Percentiles rank a stretch among this genome's conserved stretches.
These are phyloP conservation scores for Triticum monococcum DNA, from an alignment of 176 grass and related monocot species.

Conservation along the genomic window DNA sequence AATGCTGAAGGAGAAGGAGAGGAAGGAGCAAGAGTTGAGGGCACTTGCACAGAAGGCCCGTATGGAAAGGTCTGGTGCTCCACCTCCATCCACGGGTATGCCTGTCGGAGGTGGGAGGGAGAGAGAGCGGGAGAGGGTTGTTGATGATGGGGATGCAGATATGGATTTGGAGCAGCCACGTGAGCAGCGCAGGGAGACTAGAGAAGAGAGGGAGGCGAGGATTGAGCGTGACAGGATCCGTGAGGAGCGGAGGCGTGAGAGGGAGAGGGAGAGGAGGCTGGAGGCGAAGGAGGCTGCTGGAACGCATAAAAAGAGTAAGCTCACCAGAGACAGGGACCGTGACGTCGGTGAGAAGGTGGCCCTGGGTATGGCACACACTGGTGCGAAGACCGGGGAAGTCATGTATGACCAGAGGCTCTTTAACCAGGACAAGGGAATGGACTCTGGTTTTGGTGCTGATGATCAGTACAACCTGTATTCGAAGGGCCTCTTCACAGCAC, in stretches of 20 bases:
- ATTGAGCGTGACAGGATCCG: constrained; percentile 90
- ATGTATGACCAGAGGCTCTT: constrained; percentile 98
- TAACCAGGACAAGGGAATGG: constrained; percentile 99
- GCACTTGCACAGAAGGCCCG: constrained; percentile 90
- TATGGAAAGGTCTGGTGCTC: constrained; percentile 81
- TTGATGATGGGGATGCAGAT: constrained; percentile 56
- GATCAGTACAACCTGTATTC: constrained; percentile 91
- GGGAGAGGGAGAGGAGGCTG: constrained; percentile 90
- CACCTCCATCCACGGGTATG: constrained; percentile 46
- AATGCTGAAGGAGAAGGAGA: constrained; percentile 88
- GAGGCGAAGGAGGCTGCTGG: constrained; percentile 74
- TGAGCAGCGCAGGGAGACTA: constrained; percentile 71
- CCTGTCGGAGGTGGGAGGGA: constrained; percentile 35
- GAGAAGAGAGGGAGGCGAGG: constrained; percentile 80
- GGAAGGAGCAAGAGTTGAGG: constrained; percentile 93
- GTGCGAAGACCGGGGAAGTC: constrained; percentile 69
- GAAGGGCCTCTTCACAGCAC: constrained; percentile 82
- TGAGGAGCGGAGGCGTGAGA: constrained; percentile 78
- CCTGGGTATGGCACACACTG: constrained; percentile 83
- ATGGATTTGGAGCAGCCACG: constrained; percentile 51
- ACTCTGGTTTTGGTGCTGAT: constrained; percentile 87
- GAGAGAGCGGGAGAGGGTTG: constrained; percentile 19
- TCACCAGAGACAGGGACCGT: constrained; percentile 84
- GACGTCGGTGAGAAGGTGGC: constrained; percentile 96
- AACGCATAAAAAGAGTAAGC: constrained; percentile 89